phyloP scores from a whole-genome alignment of 352 stramenopile genomes.

The Globisporangium nodosum region DNA sequence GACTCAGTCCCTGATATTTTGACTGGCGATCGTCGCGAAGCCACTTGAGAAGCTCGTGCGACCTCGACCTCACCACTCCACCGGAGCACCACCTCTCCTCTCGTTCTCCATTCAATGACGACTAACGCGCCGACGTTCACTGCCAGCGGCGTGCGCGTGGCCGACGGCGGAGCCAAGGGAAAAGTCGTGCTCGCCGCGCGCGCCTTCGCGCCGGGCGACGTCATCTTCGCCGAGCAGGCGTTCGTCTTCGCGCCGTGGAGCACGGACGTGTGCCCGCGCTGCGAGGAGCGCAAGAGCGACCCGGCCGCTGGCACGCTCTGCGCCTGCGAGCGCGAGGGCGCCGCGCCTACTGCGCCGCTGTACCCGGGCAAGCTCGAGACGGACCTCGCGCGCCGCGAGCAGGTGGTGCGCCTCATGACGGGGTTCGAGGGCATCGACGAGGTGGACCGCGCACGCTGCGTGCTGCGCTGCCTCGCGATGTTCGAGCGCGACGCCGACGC shows the following conservation, averaged over 20 bases:
- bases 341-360: constrained; percentile 16
- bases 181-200: constrained; percentile 57
- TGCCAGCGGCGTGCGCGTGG: constrained; percentile 47
- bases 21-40: too few relatives aligned
- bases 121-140: constrained; percentile 38
- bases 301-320: constrained; percentile 11
- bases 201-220: constrained; percentile 45
- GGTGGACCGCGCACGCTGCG: constrained; percentile 62
- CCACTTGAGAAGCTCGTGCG: too few relatives aligned
- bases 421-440: constrained; percentile 58
- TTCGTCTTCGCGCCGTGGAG: constrained; percentile 71
- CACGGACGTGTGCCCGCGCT: constrained; percentile 51
- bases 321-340: constrained; percentile 32
- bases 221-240: constrained; percentile 72
- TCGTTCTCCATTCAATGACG: not conserved
- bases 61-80: too few relatives aligned
- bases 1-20: not conserved
- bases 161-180: constrained; percentile 41
- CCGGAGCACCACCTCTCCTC: not conserved
- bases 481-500: constrained; percentile 36
- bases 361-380: constrained; percentile 40
- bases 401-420: constrained; percentile 51
- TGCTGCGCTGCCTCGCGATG: constrained; percentile 67
- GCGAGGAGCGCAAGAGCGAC: constrained; percentile 35
- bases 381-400: constrained; percentile 34